phyloP scores from a whole-genome alignment of 495 filamentous ascomycete species.

The Penicillium mononematosum region DNA sequence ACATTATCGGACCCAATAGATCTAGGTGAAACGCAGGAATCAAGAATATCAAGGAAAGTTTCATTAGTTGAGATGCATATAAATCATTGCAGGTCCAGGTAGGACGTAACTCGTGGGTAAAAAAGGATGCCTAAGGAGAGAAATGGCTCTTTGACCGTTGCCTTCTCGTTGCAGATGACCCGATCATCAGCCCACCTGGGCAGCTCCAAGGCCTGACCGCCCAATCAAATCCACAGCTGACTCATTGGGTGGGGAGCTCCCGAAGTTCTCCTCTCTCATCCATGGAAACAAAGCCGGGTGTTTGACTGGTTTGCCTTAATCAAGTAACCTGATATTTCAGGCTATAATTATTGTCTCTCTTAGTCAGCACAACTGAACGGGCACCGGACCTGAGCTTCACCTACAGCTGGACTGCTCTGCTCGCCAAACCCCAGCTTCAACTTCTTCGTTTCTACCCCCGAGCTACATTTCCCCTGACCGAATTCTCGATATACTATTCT shows the following conservation, averaged over 20 bases:
- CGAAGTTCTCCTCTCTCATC: neutral
- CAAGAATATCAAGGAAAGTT: constrained; percentile 1
- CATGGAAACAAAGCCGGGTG: neutral
- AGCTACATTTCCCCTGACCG: neutral
- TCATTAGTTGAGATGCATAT: constrained; percentile 9
- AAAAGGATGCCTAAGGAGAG: neutral
- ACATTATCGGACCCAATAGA: constrained; percentile 8
- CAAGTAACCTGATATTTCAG: constrained; percentile 3
- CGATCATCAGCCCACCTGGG: constrained; percentile 9
- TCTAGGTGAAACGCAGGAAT: constrained; percentile 2
- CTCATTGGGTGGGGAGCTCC: constrained; percentile 21
- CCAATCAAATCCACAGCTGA: constrained; percentile 12
- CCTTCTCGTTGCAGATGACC: constrained; percentile 12
- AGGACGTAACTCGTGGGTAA: constrained; percentile 7
- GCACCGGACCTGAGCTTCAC: constrained; percentile 11
- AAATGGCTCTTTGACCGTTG: constrained; percentile 14
- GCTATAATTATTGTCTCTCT: neutral
- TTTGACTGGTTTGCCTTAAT: constrained; percentile 1
- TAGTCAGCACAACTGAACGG: constrained; percentile 5
- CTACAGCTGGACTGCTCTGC: constrained; percentile 6
- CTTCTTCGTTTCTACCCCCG: neutral
- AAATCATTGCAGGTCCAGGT: constrained; percentile 5
- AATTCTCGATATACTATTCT: neutral
- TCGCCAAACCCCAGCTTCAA: constrained; percentile 12
- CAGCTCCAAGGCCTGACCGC: neutral